Evolutionary conservation across 2,329 filamentous ascomycete genomes (phyloP).

Genomic region (Canariomyces notabilis): DNA sequence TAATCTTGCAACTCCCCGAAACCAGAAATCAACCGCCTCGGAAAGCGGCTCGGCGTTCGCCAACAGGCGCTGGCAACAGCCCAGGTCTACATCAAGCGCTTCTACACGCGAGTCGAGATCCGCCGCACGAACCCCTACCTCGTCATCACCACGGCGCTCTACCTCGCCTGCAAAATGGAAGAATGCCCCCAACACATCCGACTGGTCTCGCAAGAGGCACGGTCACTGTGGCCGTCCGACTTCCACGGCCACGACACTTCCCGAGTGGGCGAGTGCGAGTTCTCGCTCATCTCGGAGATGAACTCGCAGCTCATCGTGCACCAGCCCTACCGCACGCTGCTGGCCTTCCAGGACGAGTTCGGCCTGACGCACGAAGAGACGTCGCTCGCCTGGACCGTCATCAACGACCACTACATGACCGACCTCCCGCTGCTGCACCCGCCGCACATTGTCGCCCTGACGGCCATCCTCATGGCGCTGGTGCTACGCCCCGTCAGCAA

Average conservation of each 20-base stretch:
- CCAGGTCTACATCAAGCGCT: slow-evolving; percentile 89
- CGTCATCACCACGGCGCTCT: slow-evolving; percentile 86
- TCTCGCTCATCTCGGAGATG: slow-evolving; percentile 86
- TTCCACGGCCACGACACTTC: slow-evolving; percentile 70
- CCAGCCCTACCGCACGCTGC: slow-evolving; percentile 81
- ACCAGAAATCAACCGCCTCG: slow-evolving; percentile 73
- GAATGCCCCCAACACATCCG: slow-evolving; percentile 95
- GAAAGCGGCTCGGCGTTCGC: slow-evolving; percentile 74
- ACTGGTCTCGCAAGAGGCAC: slow-evolving; percentile 79
- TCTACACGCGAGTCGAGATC: slow-evolving; percentile 87
- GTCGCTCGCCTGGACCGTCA: slow-evolving; percentile 70
- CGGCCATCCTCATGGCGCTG: slow-evolving; percentile 77
- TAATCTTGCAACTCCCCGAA: not conserved
- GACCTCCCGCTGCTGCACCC: slow-evolving; percentile 81
- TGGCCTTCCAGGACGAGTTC: slow-evolving; percentile 64
- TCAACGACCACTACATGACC: slow-evolving; percentile 91
- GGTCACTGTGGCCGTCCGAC: slow-evolving; percentile 75
- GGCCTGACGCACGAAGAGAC: slow-evolving; percentile 72
- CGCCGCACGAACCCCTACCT: slow-evolving; percentile 90
- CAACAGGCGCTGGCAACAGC: slow-evolving; percentile 94
- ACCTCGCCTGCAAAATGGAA: slow-evolving; percentile 96
- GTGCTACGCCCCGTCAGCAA: slow-evolving; percentile 63
- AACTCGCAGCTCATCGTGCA: slow-evolving; percentile 84
- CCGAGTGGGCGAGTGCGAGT: slow-evolving; percentile 89
- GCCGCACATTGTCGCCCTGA: slow-evolving; percentile 84